Evolutionary conservation across 768 basidiomycete genomes (phyloP).

Genomic region (Mycena vitilis): DNA sequence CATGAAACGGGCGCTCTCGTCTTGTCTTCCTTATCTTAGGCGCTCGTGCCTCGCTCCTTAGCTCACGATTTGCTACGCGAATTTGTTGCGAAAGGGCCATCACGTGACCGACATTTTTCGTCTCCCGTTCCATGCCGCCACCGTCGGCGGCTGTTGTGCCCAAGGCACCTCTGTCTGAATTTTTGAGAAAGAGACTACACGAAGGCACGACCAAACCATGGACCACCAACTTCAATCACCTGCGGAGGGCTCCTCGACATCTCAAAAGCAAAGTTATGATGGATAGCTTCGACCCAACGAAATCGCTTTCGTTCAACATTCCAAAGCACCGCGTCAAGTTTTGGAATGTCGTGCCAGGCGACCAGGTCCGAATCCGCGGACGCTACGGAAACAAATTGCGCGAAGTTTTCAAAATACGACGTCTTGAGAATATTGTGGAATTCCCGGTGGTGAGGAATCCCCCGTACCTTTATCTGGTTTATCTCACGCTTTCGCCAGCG

Average conservation of each 20-base stretch:
- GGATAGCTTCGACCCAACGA: constrained; percentile 27
- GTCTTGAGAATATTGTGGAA: constrained; percentile 50
- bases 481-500: constrained; percentile 19
- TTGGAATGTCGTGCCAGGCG: constrained; percentile 91
- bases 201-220: constrained; percentile 31
- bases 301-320: neutral
- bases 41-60: too few relatives aligned
- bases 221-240: constrained; percentile 36
- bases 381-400: constrained; percentile 69
- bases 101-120: constrained; percentile 3
- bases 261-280: neutral
- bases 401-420: constrained; percentile 81
- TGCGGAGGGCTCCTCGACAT: constrained; percentile 30
- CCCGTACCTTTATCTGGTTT: neutral
- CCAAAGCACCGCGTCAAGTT: constrained; percentile 80
- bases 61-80: too few relatives aligned
- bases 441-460: constrained; percentile 8
- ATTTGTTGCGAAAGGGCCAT: neutral
- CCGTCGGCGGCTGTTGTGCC: constrained; percentile 24
- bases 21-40: too few relatives aligned
- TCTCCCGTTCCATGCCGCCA: neutral
- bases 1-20: too few relatives aligned
- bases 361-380: constrained; percentile 77
- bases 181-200: constrained; percentile 10
- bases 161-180: constrained; percentile 26